Evolutionary conservation across 306 rosid species (phyloP), one percentile per base, ranked within the genome.

Genomic region (Trifolium repens): DNA sequence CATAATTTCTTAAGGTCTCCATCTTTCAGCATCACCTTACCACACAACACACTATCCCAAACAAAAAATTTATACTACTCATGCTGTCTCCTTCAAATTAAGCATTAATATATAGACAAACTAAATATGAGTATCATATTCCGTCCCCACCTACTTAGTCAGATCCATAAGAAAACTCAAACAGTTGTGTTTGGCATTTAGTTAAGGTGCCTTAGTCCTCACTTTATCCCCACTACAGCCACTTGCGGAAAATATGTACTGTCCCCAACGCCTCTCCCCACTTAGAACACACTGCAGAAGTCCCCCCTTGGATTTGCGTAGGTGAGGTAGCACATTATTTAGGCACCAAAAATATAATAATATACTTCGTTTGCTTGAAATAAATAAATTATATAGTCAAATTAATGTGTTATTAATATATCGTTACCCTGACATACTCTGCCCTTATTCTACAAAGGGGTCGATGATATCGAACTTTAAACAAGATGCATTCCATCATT

Each of bases 151-250:
- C 74, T 43, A 66, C 9, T 65, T 4, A 43, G 60, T 69, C 17
- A 74, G 74, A 80, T 74, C 61, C 60, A 70, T 35, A 37, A 72
- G 34, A 59, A 75, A 70, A 44, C 30, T 46, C 7, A 11, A 61
- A 46, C 24, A 47, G 42, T 24, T 42, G 2, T 24, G 54, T 58
- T 63, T 55, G 64, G 32, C 43, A 16, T 24, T 61, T 61, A 61
- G 67, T 14, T 24, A 39, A 43, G 52, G 35, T 84, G 84, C 61
- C 89, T 84, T 85, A 11, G 40, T 43, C 47, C 79, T 75, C 72
- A 91, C 90, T 77, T 69, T 79, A 86, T 85, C 89, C 89, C 93
- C 87, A 85, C 87, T 50, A 50, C 30, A 16, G 24, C 77, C 80
- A 75, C 84, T 60, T 80, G 61, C 79, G 30, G 5, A 69, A 6